These are phyloP conservation scores for Beauveria asiatica DNA, from an alignment of 2,329 filamentous ascomycete species.

Conservation along the genomic window DNA sequence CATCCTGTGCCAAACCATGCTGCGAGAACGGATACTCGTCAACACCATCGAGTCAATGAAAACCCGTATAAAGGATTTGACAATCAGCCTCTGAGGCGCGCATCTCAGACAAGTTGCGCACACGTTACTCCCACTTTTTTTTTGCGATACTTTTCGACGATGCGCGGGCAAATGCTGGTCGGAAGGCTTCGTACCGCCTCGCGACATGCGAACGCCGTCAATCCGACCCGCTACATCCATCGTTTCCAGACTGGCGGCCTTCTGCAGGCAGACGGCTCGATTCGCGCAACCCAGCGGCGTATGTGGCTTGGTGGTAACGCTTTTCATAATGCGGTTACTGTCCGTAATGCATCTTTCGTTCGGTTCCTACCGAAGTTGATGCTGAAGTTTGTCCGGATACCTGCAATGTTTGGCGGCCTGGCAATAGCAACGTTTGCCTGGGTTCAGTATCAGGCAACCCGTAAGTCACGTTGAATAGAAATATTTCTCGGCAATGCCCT, in stretches of 20 bases:
- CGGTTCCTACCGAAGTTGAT: conserved; percentile 74
- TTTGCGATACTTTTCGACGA: conserved; percentile 13
- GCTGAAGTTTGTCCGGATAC: conserved; percentile 79
- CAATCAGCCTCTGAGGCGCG: conserved; percentile 3
- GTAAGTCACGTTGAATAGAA: conserved; percentile 40
- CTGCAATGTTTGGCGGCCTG: conserved; percentile 84
- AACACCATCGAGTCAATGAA: conserved; percentile 5
- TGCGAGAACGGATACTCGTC: background rate
- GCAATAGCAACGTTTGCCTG: conserved; percentile 84
- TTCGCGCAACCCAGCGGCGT: conserved; percentile 52
- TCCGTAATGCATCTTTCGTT: conserved; percentile 56
- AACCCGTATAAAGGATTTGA: background rate
- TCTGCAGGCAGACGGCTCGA: conserved; percentile 54
- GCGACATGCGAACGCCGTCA: conserved; percentile 46
- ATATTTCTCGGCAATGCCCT: conserved; percentile 13
- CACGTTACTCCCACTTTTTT: background rate
- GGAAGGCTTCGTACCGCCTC: conserved; percentile 60
- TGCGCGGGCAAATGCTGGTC: conserved; percentile 45
- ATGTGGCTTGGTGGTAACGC: conserved; percentile 74
- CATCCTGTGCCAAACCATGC: background rate
- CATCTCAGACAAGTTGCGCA: background rate
- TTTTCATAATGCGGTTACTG: conserved; percentile 69
- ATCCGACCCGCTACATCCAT: conserved; percentile 55
- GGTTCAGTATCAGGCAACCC: conserved; percentile 89
- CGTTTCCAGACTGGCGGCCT: conserved; percentile 60